Conservation (phyloP, 306 rosid species). For the Trifolium pratense region DNA sequence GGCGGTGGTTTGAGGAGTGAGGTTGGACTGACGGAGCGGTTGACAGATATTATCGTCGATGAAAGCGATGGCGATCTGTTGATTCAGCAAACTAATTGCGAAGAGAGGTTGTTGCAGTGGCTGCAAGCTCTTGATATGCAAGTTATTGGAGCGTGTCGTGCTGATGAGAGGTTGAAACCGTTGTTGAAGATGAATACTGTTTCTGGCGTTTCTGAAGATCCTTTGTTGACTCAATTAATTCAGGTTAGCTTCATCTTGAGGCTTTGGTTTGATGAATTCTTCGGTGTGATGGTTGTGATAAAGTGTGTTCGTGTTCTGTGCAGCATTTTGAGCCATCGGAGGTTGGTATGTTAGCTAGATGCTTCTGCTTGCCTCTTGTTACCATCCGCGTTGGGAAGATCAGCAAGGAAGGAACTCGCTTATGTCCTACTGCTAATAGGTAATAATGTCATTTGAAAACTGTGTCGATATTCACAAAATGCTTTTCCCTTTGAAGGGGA, state of each 20-base stretch:
- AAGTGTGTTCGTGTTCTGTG: not conserved
- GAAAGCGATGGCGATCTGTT: constrained; percentile 84
- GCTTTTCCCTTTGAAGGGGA: constrained; percentile 5
- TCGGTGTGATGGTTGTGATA: not conserved
- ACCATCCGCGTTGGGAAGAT: constrained; percentile 90
- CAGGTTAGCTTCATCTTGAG: constrained; percentile 60
- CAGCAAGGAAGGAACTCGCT: constrained; percentile 66
- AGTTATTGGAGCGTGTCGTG: constrained; percentile 91
- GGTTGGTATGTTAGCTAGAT: constrained; percentile 94
- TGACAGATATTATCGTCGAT: constrained; percentile 75
- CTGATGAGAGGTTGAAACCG: constrained; percentile 89
- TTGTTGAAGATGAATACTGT: constrained; percentile 78
- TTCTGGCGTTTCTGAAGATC: constrained; percentile 85
- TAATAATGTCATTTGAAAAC: constrained; percentile 51
- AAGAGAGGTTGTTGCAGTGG: constrained; percentile 74
- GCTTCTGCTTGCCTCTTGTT: constrained; percentile 96
- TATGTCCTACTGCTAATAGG: constrained; percentile 79
- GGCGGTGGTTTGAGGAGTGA: constrained; percentile 56
- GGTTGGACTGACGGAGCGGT: constrained; percentile 72
- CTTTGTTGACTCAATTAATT: constrained; percentile 77
- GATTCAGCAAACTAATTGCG: constrained; percentile 76
- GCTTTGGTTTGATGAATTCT: constrained; percentile 9
- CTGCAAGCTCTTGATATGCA: constrained; percentile 94
- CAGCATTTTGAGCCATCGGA: constrained; percentile 98
- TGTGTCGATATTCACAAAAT: not conserved